Evolutionary conservation across 2,329 filamentous ascomycete genomes (phyloP).

Genomic region (Phialophora chinensis): DNA sequence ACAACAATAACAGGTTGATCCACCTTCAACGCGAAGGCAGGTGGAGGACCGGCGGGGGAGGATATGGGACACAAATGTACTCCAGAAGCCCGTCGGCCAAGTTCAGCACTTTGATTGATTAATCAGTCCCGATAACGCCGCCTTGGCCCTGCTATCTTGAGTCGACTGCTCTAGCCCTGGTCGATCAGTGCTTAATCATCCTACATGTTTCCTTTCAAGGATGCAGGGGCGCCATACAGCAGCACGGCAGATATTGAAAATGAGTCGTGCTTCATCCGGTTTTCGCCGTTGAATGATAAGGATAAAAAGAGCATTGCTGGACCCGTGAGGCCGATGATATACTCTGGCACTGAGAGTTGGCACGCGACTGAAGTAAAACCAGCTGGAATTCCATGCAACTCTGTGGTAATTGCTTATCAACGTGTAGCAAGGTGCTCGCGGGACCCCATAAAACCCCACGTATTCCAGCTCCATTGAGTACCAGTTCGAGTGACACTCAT

Average conservation of each 20-base stretch:
- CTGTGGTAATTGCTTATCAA: neutral
- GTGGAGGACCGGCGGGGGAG: neutral
- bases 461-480: neutral
- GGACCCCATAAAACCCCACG: neutral
- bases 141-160: neutral
- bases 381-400: neutral
- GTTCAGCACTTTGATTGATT: slow-evolving; percentile 6
- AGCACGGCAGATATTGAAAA: neutral
- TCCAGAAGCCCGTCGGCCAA: neutral
- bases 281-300: neutral
- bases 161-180: neutral
- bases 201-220: neutral
- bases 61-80: neutral
- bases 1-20: neutral
- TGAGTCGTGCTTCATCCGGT: neutral
- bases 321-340: neutral
- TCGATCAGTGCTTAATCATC: slow-evolving; percentile 3
- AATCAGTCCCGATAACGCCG: slow-evolving; percentile 14
- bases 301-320: neutral
- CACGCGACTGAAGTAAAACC: neutral
- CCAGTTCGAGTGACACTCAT: neutral
- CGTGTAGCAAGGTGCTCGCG: neutral
- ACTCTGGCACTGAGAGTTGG: neutral
- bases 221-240: neutral
- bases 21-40: neutral